Evolutionary conservation across 176 grass and related monocot genomes (phyloP).

Genomic region (Rhynchospora pubera): DNA sequence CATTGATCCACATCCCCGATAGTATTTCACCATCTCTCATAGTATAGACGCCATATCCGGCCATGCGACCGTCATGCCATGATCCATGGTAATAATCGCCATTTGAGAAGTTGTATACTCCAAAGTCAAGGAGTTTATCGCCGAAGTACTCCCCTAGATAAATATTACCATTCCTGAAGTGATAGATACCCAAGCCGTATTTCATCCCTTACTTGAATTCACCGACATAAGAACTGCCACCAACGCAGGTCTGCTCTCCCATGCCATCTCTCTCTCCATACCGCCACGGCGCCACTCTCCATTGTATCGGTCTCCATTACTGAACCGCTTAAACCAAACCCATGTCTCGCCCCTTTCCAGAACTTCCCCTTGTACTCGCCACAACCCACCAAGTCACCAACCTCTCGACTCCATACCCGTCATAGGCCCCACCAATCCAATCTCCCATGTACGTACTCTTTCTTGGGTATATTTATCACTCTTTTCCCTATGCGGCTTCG

Average conservation of each 20-base stretch:
- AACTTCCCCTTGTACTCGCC: conserved; percentile 64
- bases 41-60: conserved; percentile 59
- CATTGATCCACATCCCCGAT: conserved; percentile 59
- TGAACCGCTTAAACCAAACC: conserved; percentile 56
- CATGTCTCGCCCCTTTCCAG: conserved; percentile 51
- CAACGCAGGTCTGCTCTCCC: conserved; percentile 52
- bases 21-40: conserved; percentile 49
- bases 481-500: conserved; percentile 54
- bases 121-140: conserved; percentile 72
- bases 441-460: conserved; percentile 74
- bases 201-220: conserved; percentile 76
- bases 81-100: conserved; percentile 68
- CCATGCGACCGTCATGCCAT: conserved; percentile 70
- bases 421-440: conserved; percentile 77
- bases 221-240: conserved; percentile 59
- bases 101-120: conserved; percentile 61
- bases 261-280: conserved; percentile 56
- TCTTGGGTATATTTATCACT: conserved; percentile 52
- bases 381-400: conserved; percentile 47
- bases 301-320: conserved; percentile 59
- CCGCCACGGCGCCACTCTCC: conserved; percentile 64
- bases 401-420: conserved; percentile 70
- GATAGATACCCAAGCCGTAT: conserved; percentile 56
- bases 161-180: conserved; percentile 65
- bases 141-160: conserved; percentile 63